Conservation (phyloP, 2,329 filamentous ascomycete species). For the Penicillium corylophilum region DNA sequence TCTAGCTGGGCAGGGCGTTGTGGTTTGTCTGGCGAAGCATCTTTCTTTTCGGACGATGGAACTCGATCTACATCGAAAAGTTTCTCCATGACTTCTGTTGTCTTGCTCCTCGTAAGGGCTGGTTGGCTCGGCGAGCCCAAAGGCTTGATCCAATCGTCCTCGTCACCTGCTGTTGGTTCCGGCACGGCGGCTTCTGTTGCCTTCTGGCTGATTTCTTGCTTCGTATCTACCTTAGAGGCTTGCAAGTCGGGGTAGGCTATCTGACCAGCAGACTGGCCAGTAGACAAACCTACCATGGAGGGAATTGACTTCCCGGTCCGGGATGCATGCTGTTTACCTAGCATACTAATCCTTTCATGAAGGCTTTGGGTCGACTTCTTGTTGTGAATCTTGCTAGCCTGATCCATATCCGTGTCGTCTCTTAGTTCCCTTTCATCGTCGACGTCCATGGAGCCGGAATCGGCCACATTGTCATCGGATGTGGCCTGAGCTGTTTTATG, state of each 20-base stretch:
- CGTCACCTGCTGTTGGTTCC: constrained; percentile 39
- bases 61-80: constrained; percentile 29
- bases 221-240: constrained; percentile 28
- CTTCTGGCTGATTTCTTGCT: constrained; percentile 24
- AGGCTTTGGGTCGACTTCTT: constrained; percentile 92
- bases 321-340: constrained; percentile 55
- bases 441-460: constrained; percentile 48
- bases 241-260: constrained; percentile 40
- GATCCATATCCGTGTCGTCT: constrained; percentile 49
- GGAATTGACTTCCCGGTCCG: constrained; percentile 49
- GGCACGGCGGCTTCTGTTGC: constrained; percentile 20
- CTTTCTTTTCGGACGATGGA: constrained; percentile 13
- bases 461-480: constrained; percentile 45
- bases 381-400: constrained; percentile 63
- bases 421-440: constrained; percentile 57
- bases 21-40: constrained; percentile 1
- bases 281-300: constrained; percentile 26
- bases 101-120: constrained; percentile 59
- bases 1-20: constrained; percentile 33
- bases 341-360: constrained; percentile 85
- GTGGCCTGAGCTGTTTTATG: constrained; percentile 36
- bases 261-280: constrained; percentile 32
- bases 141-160: constrained; percentile 62
- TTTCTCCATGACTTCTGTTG: constrained; percentile 62
- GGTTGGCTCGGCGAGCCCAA: constrained; percentile 49